phyloP scores from a whole-genome alignment of 345 rosid species.

The Rhodamnia rubescens region DNA sequence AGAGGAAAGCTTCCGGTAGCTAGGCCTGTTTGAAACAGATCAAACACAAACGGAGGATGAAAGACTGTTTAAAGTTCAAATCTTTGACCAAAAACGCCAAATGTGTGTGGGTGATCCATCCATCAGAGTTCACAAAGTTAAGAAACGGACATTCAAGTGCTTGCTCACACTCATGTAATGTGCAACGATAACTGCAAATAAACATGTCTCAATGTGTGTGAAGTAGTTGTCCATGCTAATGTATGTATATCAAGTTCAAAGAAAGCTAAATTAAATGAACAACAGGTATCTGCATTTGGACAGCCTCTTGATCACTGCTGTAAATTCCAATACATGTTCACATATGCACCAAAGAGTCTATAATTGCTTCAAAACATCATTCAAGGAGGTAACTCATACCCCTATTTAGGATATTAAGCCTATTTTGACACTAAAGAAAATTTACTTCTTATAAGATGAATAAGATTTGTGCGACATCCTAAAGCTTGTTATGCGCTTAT shows the following conservation, averaged over 20 bases:
- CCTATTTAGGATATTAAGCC: neutral
- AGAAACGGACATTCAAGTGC: neutral
- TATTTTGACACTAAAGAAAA: neutral
- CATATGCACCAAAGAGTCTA: neutral
- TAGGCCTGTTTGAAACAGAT: slow-evolving; percentile 41
- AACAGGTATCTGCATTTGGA: neutral
- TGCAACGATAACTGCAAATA: neutral
- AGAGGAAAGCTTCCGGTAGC: slow-evolving; percentile 82
- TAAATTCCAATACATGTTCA: neutral
- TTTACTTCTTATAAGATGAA: neutral
- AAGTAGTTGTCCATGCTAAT: neutral
- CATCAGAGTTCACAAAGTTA: neutral
- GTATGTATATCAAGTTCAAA: neutral
- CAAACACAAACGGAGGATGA: neutral
- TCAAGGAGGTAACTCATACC: neutral
- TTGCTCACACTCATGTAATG: neutral
- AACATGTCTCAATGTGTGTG: neutral
- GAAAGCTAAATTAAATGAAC: neutral
- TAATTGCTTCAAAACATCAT: neutral
- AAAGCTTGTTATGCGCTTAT: neutral
- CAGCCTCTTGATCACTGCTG: neutral
- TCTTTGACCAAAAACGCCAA: neutral
- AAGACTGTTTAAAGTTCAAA: neutral
- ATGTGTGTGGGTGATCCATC: neutral
- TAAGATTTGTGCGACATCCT: neutral